Conservation (phyloP, 805 yeast species). For the Monosporozyma aquatica region DNA sequence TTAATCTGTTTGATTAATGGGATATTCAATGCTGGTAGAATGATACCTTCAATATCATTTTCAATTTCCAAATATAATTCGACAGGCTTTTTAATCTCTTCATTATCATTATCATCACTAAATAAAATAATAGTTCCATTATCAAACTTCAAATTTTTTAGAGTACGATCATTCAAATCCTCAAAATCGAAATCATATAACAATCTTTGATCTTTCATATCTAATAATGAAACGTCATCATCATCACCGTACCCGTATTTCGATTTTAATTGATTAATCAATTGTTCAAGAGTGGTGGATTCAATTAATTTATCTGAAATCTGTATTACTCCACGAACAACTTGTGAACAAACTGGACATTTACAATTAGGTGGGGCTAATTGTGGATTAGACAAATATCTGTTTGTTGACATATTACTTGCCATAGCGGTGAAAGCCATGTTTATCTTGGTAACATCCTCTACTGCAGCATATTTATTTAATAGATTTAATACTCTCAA, state of each 20-base stretch:
- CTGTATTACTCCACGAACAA: constrained; percentile 43
- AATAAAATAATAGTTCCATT: constrained; percentile 59
- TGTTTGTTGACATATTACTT: constrained; percentile 36
- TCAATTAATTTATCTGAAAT: constrained; percentile 24
- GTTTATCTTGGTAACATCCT: constrained; percentile 30
- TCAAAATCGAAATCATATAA: constrained; percentile 84
- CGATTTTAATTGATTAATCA: constrained; percentile 41
- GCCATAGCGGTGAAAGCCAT: constrained; percentile 47
- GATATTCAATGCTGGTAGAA: constrained; percentile 22
- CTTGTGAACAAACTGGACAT: constrained; percentile 58
- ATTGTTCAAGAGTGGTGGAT: constrained; percentile 35
- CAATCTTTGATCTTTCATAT: constrained; percentile 39
- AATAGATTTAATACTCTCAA: constrained; percentile 40
- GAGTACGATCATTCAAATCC: constrained; percentile 48
- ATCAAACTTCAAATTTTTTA: constrained; percentile 45
- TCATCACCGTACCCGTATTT: constrained; percentile 41
- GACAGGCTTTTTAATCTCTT: constrained; percentile 38
- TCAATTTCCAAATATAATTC: constrained; percentile 45
- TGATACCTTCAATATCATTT: constrained; percentile 10
- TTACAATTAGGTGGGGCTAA: constrained; percentile 53
- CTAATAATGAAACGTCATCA: constrained; percentile 26
- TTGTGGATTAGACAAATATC: constrained; percentile 55
- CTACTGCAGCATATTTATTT: constrained; percentile 23
- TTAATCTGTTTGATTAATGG: background rate
- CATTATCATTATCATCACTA: constrained; percentile 68